These are phyloP conservation scores for Dimocarpus longan DNA, from an alignment of 345 rosid genomes.

Conservation along the genomic window DNA sequence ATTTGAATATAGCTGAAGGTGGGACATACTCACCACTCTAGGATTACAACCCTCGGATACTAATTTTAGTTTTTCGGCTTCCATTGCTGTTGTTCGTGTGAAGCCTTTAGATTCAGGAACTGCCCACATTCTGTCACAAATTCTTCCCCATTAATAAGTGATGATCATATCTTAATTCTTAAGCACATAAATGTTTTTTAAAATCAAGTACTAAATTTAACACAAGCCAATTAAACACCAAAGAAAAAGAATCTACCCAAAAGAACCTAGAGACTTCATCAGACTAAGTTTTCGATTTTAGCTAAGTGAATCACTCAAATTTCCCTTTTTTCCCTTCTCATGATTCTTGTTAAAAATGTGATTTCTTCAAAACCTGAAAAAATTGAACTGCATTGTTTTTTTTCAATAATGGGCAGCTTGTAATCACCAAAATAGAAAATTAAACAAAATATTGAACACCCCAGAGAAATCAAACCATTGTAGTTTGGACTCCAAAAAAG, in stretches of 20 bases:
- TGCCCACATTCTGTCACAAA: constrained; percentile 66
- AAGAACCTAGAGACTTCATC: background rate
- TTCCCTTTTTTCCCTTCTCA: background rate
- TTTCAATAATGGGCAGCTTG: background rate
- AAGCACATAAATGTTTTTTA: background rate
- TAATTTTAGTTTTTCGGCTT: constrained; percentile 73
- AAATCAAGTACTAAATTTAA: background rate
- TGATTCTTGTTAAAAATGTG: background rate
- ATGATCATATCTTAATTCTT: constrained; percentile 6
- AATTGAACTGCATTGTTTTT: background rate
- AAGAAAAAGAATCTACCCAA: background rate
- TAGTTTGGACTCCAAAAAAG: background rate
- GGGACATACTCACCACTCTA: constrained; percentile 54
- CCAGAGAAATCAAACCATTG: background rate
- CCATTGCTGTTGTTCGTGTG: constrained; percentile 55
- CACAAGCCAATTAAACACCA: background rate
- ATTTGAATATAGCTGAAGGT: constrained; percentile 1
- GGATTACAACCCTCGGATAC: constrained; percentile 80
- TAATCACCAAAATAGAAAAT: background rate
- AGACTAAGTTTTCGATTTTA: background rate
- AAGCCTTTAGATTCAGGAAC: constrained; percentile 71
- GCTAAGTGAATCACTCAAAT: background rate
- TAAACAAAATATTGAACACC: background rate
- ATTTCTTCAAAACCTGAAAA: background rate
- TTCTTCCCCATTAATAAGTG: constrained; percentile 12